Base-by-base conservation (phyloP, 106 monocot species). In the Acorus gramineus region DNA sequence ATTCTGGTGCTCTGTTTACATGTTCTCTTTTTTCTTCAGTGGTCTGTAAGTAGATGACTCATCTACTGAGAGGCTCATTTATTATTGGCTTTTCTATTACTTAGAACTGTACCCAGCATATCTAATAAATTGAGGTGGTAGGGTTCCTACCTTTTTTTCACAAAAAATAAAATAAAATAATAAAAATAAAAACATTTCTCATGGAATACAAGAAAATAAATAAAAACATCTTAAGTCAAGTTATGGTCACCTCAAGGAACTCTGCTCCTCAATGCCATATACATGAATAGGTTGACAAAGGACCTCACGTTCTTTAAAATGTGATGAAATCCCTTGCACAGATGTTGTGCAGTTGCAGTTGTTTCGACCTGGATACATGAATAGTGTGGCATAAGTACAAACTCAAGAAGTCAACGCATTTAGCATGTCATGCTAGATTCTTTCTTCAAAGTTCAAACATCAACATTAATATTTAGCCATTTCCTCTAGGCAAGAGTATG, bases 241-340 rank as follows among this genome's bases (percentile, higher is more conserved):
- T 50, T 56, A 46, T 4, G 59, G 58, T 66, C 62, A 91, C 91
- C 86, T 86, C 56, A 79, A 77, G 65, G 75, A 57, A 63, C 64
- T 58, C 47, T 70, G 65, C 50, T 71, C 68, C 55, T 72, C 66
- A 70, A 66, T 51, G 61, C 60, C 61, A 65, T 63, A 82, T 45
- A 53, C n/a, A 67, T 63, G 67, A 66, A 73, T 74, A 56, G 65
- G 44, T 53, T 73, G 60, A 64, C 14, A 63, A 5, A 64, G 63
- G 14, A 51, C 57, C 3, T 6, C 50, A 55, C 53, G 53, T 60
- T 74, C 71, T 74, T 59, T 57, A 53, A 73, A 74, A 59, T 62
- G 67, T 44, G 64, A 62, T 52, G 58, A 50, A 28, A 53, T 62
- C 53, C 71, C 75, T 77, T 70, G 62, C 52, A 51, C 48, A 14